These are phyloP conservation scores for Podaxis rugospora DNA, from an alignment of 768 basidiomycete genomes.

Conservation along the genomic window DNA sequence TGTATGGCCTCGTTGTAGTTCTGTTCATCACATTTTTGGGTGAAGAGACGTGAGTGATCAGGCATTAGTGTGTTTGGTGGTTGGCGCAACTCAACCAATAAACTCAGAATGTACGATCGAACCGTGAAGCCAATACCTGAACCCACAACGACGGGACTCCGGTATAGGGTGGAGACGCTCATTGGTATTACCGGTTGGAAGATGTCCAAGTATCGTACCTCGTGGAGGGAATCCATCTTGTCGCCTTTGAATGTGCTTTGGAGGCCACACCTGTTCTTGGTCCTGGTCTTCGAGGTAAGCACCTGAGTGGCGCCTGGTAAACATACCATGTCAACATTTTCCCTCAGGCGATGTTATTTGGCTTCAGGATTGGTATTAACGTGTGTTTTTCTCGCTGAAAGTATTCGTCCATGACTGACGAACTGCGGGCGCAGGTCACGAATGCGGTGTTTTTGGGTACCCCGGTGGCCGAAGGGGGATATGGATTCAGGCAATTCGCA, in stretches of 20 bases:
- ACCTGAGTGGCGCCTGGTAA: slow-evolving; percentile 46
- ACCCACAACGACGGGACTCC: slow-evolving; percentile 31
- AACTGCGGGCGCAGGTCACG: slow-evolving; percentile 32
- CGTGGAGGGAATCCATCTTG: neutral
- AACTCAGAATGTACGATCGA: slow-evolving; percentile 49
- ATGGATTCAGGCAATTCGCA: slow-evolving; percentile 8
- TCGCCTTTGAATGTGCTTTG: slow-evolving; percentile 52
- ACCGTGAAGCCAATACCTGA: slow-evolving; percentile 38
- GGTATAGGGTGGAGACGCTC: slow-evolving; percentile 46
- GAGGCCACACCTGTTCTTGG: slow-evolving; percentile 40
- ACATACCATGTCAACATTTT: slow-evolving; percentile 43
- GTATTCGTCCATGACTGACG: slow-evolving; percentile 15
- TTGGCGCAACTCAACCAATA: slow-evolving; percentile 29
- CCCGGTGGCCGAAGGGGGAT: neutral
- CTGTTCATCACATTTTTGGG: slow-evolving; percentile 53
- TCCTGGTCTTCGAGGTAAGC: slow-evolving; percentile 44
- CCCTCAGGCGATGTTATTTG: slow-evolving; percentile 40
- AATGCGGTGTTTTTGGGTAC: slow-evolving; percentile 20
- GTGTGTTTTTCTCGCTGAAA: slow-evolving; percentile 16
- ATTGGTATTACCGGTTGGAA: slow-evolving; percentile 47
- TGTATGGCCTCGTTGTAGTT: slow-evolving; percentile 56
- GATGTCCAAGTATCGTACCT: slow-evolving; percentile 30
- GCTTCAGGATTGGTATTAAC: slow-evolving; percentile 30
- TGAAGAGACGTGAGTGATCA: slow-evolving; percentile 57
- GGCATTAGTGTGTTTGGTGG: slow-evolving; percentile 32